These are phyloP conservation scores for Auricularia heimuer DNA, from an alignment of 768 basidiomycete species.

Conservation along the genomic window DNA sequence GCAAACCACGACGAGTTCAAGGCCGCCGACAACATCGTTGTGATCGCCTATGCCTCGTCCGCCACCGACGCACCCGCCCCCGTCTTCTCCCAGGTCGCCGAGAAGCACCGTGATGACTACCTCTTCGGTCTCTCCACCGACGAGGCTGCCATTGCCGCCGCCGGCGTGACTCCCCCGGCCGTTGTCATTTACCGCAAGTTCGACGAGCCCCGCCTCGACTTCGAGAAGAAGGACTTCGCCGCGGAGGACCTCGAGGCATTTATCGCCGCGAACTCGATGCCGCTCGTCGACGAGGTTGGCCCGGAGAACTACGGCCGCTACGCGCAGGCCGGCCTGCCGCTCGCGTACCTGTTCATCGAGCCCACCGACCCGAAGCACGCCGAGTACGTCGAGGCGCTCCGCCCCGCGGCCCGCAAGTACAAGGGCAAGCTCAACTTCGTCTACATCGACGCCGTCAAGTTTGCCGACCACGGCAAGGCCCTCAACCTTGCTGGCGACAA, in stretches of 20 bases:
- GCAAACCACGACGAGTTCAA: conserved; percentile 78
- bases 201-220: conserved; percentile 69
- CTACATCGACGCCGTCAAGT: conserved; percentile 94
- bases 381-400: conserved; percentile 53
- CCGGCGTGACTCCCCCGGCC: conserved; percentile 69
- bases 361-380: conserved; percentile 58
- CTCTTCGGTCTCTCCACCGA: conserved; percentile 86
- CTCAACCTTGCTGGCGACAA: conserved; percentile 77
- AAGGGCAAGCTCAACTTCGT: conserved; percentile 93
- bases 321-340: conserved; percentile 69
- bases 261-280: conserved; percentile 76
- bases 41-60: conserved; percentile 74
- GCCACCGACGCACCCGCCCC: conserved; percentile 57
- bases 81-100: conserved; percentile 72
- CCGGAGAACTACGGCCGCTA: conserved; percentile 90
- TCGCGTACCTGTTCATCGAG: conserved; percentile 93
- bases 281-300: conserved; percentile 83
- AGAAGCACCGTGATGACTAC: conserved; percentile 84
- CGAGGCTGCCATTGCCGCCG: conserved; percentile 51
- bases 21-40: conserved; percentile 82
- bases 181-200: conserved; percentile 88
- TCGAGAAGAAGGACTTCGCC: conserved; percentile 47
- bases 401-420: conserved; percentile 68
- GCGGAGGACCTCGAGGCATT: conserved; percentile 60
- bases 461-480: conserved; percentile 90